These are phyloP conservation scores for Euphrasia arctica DNA, from an alignment of 305 asterid genomes.

Conservation along the genomic window DNA sequence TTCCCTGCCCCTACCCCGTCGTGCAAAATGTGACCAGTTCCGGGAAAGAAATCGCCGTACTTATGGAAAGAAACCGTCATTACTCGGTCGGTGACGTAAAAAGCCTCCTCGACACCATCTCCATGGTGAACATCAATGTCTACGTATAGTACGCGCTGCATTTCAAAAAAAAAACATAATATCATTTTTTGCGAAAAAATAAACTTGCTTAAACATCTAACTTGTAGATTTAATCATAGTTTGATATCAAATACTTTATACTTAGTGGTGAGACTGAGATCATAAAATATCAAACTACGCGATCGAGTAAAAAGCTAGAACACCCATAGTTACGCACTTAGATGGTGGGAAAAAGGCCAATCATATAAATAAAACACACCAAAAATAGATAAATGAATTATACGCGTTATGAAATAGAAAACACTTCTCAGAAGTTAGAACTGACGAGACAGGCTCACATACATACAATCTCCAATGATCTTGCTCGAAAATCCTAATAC, in stretches of 20 bases:
- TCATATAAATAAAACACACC: too few species aligned
- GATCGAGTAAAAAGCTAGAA: not conserved
- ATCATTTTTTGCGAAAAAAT: not conserved
- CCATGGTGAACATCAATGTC: slow-evolving; percentile 94
- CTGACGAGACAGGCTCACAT: too few species aligned
- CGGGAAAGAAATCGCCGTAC: slow-evolving; percentile 84
- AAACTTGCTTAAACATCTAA: slow-evolving; percentile 3
- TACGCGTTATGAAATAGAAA: too few species aligned
- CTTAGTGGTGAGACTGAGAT: not conserved
- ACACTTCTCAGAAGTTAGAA: not conserved
- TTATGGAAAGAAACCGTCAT: slow-evolving; percentile 91
- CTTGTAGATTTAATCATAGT: slow-evolving; percentile 11
- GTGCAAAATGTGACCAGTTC: slow-evolving; percentile 86
- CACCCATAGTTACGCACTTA: too few species aligned
- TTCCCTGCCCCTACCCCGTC: slow-evolving; percentile 56
- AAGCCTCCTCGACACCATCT: slow-evolving; percentile 94
- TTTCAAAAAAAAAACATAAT: not conserved
- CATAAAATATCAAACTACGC: not conserved
- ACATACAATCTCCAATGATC: not conserved
- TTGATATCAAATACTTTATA: slow-evolving; percentile 2
- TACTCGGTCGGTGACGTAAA: slow-evolving; percentile 76
- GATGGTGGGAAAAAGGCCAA: too few species aligned
- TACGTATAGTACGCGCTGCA: slow-evolving; percentile 73
- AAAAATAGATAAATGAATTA: too few species aligned
- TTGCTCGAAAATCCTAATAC: not conserved